Evolutionary conservation across 2,329 filamentous ascomycete genomes (phyloP).

Genomic region (Penicillium sclerotiorum): DNA sequence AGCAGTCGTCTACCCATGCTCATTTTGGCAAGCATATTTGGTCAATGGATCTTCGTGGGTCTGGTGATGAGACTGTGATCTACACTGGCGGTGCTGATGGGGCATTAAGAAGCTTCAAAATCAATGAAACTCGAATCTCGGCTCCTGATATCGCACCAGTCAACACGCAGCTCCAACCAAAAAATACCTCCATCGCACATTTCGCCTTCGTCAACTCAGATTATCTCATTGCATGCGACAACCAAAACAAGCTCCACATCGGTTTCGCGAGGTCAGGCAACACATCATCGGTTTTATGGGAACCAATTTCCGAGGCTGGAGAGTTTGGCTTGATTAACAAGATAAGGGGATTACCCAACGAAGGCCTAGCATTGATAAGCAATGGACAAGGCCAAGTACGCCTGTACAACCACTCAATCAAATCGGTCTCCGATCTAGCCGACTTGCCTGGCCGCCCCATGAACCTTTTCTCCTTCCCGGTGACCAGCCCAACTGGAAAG

Average conservation of each 20-base stretch:
- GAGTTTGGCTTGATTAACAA: slow-evolving; percentile 34
- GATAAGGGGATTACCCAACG: slow-evolving; percentile 33
- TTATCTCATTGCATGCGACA: slow-evolving; percentile 35
- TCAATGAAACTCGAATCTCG: slow-evolving; percentile 16
- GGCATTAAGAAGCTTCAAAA: slow-evolving; percentile 48
- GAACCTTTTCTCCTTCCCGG: slow-evolving; percentile 30
- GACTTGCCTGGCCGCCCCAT: slow-evolving; percentile 32
- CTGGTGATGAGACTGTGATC: slow-evolving; percentile 46
- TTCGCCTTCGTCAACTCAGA: slow-evolving; percentile 40
- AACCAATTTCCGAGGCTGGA: slow-evolving; percentile 30
- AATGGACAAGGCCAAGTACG: slow-evolving; percentile 36
- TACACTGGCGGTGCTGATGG: slow-evolving; percentile 87
- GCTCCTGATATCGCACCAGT: background rate
- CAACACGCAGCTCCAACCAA: slow-evolving; percentile 4
- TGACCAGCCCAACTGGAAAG: background rate
- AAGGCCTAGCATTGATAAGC: slow-evolving; percentile 39
- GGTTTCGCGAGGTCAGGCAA: slow-evolving; percentile 21
- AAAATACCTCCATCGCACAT: slow-evolving; percentile 25
- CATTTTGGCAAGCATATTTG: slow-evolving; percentile 92
- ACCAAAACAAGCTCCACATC: slow-evolving; percentile 35
- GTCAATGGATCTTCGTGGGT: slow-evolving; percentile 59
- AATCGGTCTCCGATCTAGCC: slow-evolving; percentile 29
- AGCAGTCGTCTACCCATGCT: slow-evolving; percentile 60
- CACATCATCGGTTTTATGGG: slow-evolving; percentile 26
- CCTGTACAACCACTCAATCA: slow-evolving; percentile 38